Conservation (phyloP, 352 stramenopile species). For the Plasmopara viticola region DNA sequence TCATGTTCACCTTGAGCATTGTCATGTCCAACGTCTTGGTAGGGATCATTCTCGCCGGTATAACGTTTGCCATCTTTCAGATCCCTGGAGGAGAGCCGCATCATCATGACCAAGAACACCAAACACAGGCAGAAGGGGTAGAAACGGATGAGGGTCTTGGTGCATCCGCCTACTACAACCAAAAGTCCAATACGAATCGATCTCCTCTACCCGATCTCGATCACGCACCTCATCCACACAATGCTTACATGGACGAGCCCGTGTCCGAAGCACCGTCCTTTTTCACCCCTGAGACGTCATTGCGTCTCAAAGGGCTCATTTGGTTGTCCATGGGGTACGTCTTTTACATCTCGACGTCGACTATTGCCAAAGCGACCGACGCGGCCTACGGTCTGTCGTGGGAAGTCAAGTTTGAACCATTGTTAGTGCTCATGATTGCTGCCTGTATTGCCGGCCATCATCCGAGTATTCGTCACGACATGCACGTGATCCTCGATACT, state of each 20-base stretch:
- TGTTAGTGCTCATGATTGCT: constrained; percentile 62
- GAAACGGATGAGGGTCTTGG: background rate
- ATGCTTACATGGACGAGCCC: background rate
- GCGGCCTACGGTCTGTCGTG: constrained; percentile 43
- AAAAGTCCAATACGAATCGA: constrained; percentile 15
- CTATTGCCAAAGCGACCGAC: constrained; percentile 39
- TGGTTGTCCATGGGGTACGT: constrained; percentile 55
- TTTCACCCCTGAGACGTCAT: constrained; percentile 8
- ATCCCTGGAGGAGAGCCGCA: constrained; percentile 17
- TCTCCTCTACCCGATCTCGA: constrained; percentile 3
- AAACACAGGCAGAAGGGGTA: background rate
- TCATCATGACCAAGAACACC: constrained; percentile 3
- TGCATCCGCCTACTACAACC: constrained; percentile 9
- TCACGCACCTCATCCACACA: constrained; percentile 4
- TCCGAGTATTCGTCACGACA: constrained; percentile 55
- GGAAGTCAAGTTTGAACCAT: constrained; percentile 62
- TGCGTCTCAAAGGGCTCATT: constrained; percentile 58
- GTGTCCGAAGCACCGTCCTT: constrained; percentile 4
- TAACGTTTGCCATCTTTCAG: too few species aligned
- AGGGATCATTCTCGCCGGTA: too few species aligned
- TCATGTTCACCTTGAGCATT: too few species aligned
- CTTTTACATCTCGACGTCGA: constrained; percentile 53
- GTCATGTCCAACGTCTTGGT: too few species aligned
- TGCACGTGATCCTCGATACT: constrained; percentile 67
- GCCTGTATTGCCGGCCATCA: constrained; percentile 62